Evolutionary conservation across 768 basidiomycete genomes (phyloP).

Genomic region (Leccinum rimulosum): DNA sequence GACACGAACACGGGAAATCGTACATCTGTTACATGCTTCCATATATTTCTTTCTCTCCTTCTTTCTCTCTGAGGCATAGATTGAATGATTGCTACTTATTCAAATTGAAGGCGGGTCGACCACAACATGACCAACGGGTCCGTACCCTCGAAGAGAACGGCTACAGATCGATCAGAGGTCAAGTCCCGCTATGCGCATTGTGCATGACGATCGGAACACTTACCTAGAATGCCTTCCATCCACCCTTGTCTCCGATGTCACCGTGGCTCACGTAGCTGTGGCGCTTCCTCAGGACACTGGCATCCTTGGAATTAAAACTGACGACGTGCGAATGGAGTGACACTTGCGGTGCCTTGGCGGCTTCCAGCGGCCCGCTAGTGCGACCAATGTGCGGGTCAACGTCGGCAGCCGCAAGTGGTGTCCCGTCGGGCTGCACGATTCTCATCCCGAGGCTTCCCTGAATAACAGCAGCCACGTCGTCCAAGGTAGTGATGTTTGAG

Average conservation of each 20-base stretch:
- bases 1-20: background rate
- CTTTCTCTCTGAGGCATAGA: background rate
- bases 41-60: background rate
- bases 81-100: too few relatives aligned
- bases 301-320: background rate
- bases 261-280: background rate
- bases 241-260: background rate
- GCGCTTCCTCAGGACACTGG: background rate
- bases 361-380: background rate
- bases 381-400: background rate
- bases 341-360: constrained; percentile 8
- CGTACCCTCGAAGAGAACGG: background rate
- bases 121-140: background rate
- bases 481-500: constrained; percentile 4
- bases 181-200: background rate
- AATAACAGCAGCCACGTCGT: background rate
- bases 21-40: background rate
- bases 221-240: constrained; percentile 6
- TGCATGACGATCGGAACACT: background rate
- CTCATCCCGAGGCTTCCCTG: constrained; percentile 13
- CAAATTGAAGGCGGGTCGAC: background rate
- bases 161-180: background rate
- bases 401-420: background rate
- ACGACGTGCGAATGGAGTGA: constrained; percentile 15
- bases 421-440: constrained; percentile 16